Base-by-base conservation (phyloP, 1,139 yeast genomes). In the Wickerhamomyces sp. region DNA sequence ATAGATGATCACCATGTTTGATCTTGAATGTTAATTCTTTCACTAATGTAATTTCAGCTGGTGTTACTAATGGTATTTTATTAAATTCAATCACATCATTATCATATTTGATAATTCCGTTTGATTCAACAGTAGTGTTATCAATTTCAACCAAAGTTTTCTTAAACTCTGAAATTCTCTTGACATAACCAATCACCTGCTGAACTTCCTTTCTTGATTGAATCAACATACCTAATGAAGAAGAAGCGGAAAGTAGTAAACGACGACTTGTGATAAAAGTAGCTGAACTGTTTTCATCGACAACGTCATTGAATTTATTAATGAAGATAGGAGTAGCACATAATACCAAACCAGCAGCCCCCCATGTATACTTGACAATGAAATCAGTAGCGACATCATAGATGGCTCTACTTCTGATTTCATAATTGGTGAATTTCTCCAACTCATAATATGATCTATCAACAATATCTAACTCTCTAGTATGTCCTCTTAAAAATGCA, bases 291-390 rank as follows among this genome's bases (percentile, higher is more conserved):
- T 74, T 65, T 28, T 49, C 48, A 32, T 55, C 52, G 14, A 74
- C 69, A 10, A 66, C 63, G 37, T 67, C 63, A 17, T 74, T 74
- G 48, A 78, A 78, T 43, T 80, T 78, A 45, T 74, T 73, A 49
- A 86, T 78, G 56, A 90, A 90, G 1, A 89, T 87, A 3, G 97
- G 97, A 5, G 92, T 81, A 1, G 96, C 81, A 65, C 97, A 90
- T 38, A 90, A 70, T 1, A 82, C 78, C 46, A 90, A 72, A 7
- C 97, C 97, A 33, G 94, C 87, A 3, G 96, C 97, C 45, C 97
- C 97, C 94, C 97, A 85, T 41, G 89, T 78, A 61, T 90, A 90
- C 60, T 90, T 90, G 45, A 90, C 92, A 46, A 88, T 81, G 56
- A 89, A 90, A 41, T 77, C 86, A 59, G 82, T 90, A 32, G 84